Conservation (phyloP, 208 protist species). For the Leishmania major region DNA sequence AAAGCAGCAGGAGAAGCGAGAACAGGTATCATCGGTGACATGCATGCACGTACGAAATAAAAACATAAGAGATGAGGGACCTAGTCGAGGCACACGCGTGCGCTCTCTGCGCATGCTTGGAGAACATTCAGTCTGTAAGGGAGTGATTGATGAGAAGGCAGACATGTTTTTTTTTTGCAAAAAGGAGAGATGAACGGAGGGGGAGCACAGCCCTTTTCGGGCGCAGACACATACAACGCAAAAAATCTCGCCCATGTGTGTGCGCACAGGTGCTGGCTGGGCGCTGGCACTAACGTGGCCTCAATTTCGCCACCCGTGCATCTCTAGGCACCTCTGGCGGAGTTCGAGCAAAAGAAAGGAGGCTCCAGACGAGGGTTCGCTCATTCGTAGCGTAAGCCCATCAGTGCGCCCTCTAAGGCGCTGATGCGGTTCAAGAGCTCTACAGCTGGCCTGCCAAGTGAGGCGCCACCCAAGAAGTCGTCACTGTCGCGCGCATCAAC, state of each 20-base stretch:
- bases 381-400: conserved; percentile 30
- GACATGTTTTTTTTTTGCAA: background rate
- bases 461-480: background rate
- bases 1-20: background rate
- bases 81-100: background rate
- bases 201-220: too few species aligned
- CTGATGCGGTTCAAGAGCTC: conserved; percentile 2
- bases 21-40: background rate
- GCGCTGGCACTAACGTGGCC: background rate
- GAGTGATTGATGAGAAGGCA: background rate
- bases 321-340: background rate
- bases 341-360: background rate
- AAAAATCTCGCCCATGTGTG: background rate
- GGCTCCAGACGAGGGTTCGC: background rate
- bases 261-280: background rate
- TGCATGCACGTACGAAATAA: background rate
- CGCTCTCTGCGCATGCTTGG: background rate
- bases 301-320: background rate
- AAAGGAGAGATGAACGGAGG: background rate
- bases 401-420: conserved; percentile 12
- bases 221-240: background rate
- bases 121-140: background rate
- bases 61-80: background rate
- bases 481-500: background rate
- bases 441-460: background rate